Evolutionary conservation across 2,329 filamentous ascomycete species (phyloP).

Genomic region (Stachybotrys elegans): DNA sequence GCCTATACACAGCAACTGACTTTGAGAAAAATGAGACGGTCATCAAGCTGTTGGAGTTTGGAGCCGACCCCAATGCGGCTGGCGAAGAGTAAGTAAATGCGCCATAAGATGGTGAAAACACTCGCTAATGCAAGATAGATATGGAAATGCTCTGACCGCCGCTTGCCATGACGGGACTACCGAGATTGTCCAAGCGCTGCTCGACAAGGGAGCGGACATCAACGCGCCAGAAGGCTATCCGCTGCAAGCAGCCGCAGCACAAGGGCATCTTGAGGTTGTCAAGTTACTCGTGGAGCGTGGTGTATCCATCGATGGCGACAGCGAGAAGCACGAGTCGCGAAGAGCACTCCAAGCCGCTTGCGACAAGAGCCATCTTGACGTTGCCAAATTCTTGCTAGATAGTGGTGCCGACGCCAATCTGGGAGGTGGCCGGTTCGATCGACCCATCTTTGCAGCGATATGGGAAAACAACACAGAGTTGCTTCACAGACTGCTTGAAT

Average conservation of each 20-base stretch:
- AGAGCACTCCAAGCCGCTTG: neutral
- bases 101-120: neutral
- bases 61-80: neutral
- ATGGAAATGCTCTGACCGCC: neutral
- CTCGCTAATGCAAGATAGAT: neutral
- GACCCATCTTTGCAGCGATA: neutral
- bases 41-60: neutral
- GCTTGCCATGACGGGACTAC: neutral
- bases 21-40: neutral
- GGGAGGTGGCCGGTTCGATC: neutral
- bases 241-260: neutral
- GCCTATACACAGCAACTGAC: neutral
- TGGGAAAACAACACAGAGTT: neutral
- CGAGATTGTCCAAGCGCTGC: neutral
- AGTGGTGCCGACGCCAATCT: neutral
- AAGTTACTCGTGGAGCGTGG: neutral
- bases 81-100: neutral
- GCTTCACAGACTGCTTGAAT: neutral
- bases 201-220: neutral
- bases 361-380: neutral
- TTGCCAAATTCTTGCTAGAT: neutral
- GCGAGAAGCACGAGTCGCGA: neutral
- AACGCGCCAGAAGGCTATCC: neutral
- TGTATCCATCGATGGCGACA: neutral
- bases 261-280: neutral